Conservation (phyloP, 2,329 filamentous ascomycete genomes). For the Sarocladium kiliense region DNA sequence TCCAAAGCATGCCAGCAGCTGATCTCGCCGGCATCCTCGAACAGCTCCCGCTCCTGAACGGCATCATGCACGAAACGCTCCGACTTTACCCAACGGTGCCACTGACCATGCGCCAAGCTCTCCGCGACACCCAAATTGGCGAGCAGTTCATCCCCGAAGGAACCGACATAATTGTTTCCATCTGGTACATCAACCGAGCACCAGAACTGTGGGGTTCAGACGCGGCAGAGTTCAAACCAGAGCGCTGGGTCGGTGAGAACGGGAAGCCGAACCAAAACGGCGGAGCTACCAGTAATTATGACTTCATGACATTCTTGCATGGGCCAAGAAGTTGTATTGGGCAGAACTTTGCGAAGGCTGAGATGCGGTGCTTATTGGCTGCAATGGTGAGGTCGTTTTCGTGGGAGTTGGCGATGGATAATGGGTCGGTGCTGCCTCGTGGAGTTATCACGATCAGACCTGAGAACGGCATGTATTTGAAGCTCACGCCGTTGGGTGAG, state of each 20-base stretch:
- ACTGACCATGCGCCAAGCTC: constrained; percentile 55
- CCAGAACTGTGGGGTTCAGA: constrained; percentile 62
- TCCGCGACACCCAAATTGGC: constrained; percentile 49
- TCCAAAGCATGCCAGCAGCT: not conserved
- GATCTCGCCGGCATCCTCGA: constrained; percentile 51
- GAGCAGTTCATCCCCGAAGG: constrained; percentile 59
- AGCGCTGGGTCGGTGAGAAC: constrained; percentile 54
- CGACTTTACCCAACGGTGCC: constrained; percentile 65
- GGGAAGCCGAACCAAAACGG: constrained; percentile 56
- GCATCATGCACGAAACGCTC: constrained; percentile 62
- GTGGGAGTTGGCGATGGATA: constrained; percentile 50
- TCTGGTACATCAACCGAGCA: constrained; percentile 57
- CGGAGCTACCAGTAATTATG: constrained; percentile 64
- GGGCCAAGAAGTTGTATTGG: constrained; percentile 24
- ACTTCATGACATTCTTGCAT: constrained; percentile 74
- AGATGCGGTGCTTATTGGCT: constrained; percentile 69
- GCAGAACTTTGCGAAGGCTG: constrained; percentile 60
- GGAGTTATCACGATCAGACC: constrained; percentile 63
- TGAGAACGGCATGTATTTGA: constrained; percentile 57
- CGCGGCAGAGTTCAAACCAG: constrained; percentile 62
- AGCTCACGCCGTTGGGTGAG: constrained; percentile 26
- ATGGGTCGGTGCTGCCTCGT: constrained; percentile 53
- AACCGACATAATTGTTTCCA: constrained; percentile 55
- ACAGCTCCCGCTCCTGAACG: constrained; percentile 62
- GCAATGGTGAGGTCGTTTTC: constrained; percentile 61